Conservation (phyloP, 768 basidiomycete genomes). For the Thelephora aurantiotincta region DNA sequence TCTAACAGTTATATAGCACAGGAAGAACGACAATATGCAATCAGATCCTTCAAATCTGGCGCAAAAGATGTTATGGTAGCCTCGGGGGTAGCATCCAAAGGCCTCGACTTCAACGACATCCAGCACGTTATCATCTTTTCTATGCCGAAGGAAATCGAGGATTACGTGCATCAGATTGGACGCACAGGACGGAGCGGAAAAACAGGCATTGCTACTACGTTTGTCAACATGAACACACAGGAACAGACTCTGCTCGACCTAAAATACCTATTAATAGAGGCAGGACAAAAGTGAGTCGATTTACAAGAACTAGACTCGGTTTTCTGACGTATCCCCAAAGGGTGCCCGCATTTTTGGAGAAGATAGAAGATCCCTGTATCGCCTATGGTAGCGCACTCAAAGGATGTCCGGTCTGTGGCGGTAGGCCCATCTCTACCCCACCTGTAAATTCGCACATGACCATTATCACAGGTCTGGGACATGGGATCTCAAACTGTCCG, state of each 20-base stretch:
- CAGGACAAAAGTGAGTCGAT: conserved; percentile 79
- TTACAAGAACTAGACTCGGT: neutral
- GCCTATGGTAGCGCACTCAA: conserved; percentile 64
- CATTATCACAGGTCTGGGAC: conserved; percentile 59
- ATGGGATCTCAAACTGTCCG: conserved; percentile 88
- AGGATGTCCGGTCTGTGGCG: conserved; percentile 95
- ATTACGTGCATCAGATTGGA: conserved; percentile 99
- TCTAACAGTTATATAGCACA: conserved; percentile 42
- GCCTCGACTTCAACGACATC: conserved; percentile 96
- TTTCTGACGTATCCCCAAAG: conserved; percentile 25
- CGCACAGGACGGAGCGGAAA: conserved; percentile 96
- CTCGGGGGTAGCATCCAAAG: conserved; percentile 94
- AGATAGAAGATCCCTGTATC: conserved; percentile 82
- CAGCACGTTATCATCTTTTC: conserved; percentile 98
- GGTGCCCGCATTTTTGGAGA: conserved; percentile 84
- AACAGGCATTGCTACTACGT: conserved; percentile 97
- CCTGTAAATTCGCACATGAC: neutral
- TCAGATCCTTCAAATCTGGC: conserved; percentile 94
- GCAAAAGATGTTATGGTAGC: conserved; percentile 99
- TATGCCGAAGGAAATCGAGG: conserved; percentile 99
- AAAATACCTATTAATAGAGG: conserved; percentile 93
- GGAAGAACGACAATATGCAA: conserved; percentile 98
- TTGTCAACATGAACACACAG: conserved; percentile 94
- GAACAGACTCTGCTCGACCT: conserved; percentile 95
- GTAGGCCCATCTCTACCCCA: conserved; percentile 22